These are phyloP conservation scores for Pelagophyceae sp. DNA, from an alignment of 352 stramenopile genomes.

Conservation along the genomic window DNA sequence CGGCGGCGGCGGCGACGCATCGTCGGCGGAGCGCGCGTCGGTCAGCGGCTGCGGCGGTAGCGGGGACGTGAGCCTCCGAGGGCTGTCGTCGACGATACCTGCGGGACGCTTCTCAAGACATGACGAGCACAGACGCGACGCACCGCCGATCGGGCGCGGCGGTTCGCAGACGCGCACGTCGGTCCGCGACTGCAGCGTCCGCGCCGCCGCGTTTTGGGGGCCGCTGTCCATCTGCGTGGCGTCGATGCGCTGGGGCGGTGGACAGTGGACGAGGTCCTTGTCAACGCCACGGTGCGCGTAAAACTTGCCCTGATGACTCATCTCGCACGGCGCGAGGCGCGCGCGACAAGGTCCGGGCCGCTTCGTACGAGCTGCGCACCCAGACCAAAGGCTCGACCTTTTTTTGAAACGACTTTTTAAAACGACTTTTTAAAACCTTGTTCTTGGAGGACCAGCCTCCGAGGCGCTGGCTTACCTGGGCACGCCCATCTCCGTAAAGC, in stretches of 20 bases:
- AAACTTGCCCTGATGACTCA: slow-evolving; percentile 3
- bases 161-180: slow-evolving; percentile 11
- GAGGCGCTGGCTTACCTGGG: too few relatives aligned
- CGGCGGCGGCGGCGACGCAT: too few relatives aligned
- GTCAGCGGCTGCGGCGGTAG: too few relatives aligned
- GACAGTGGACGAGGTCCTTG: slow-evolving; percentile 1
- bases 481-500: too few relatives aligned
- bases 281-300: neutral
- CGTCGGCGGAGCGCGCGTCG: too few relatives aligned
- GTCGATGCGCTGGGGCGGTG: neutral
- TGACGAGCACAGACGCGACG: too few relatives aligned
- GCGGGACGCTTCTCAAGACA: too few relatives aligned
- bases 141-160: too few relatives aligned
- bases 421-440: neutral
- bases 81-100: too few relatives aligned
- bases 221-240: neutral
- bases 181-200: neutral
- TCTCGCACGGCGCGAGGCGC: neutral
- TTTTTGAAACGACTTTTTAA: neutral
- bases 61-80: too few relatives aligned
- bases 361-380: neutral
- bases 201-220: neutral
- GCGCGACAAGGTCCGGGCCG: too few relatives aligned
- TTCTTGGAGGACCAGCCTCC: too few relatives aligned
- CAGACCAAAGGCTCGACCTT: neutral